phyloP scores from a whole-genome alignment of 345 rosid species.

The Eutrema japonicum region DNA sequence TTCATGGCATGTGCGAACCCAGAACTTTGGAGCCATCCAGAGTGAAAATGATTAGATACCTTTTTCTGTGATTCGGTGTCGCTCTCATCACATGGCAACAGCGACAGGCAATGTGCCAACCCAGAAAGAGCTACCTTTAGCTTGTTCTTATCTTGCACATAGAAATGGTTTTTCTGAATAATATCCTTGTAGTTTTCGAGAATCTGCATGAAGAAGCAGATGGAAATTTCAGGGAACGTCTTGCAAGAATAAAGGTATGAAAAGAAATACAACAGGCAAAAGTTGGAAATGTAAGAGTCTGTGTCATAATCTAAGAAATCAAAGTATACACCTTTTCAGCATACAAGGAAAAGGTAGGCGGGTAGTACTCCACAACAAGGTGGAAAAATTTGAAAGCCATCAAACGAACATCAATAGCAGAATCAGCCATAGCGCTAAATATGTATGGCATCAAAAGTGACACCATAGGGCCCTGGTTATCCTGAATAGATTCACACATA shows the following conservation, averaged over 20 bases:
- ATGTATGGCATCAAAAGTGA: slow-evolving; percentile 75
- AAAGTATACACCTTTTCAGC: slow-evolving; percentile 70
- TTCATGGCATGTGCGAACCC: slow-evolving; percentile 20
- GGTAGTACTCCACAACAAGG: slow-evolving; percentile 67
- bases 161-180: slow-evolving; percentile 63
- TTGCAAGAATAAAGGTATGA: not conserved
- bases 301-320: not conserved
- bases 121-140: slow-evolving; percentile 73
- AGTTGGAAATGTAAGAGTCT: not conserved
- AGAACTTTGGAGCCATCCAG: slow-evolving; percentile 13
- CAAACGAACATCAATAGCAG: slow-evolving; percentile 77
- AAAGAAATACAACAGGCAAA: not conserved
- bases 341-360: slow-evolving; percentile 63
- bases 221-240: not conserved
- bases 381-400: slow-evolving; percentile 84
- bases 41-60: slow-evolving; percentile 42
- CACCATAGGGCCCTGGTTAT: slow-evolving; percentile 67
- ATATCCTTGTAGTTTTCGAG: slow-evolving; percentile 78
- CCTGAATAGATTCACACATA: slow-evolving; percentile 57
- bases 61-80: slow-evolving; percentile 46
- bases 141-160: slow-evolving; percentile 72
- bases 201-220: slow-evolving; percentile 51
- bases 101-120: slow-evolving; percentile 69
- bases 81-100: slow-evolving; percentile 57
- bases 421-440: slow-evolving; percentile 77